Base-by-base conservation (phyloP, 164 flowering plant genomes). In the Taxillus chinensis region DNA sequence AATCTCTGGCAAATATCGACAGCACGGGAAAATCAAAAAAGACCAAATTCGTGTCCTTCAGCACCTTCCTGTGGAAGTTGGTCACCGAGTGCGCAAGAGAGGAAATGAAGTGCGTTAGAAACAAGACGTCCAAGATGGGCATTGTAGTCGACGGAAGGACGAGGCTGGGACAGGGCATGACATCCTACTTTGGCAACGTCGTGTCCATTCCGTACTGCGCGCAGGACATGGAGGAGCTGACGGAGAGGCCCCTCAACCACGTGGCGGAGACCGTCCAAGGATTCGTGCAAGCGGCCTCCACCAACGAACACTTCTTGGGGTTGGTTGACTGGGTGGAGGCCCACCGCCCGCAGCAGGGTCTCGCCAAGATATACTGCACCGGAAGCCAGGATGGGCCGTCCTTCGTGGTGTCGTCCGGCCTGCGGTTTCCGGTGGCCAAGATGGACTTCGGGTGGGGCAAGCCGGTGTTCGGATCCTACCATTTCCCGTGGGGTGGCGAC, bases 391-490 rank as follows among this genome's bases (percentile, higher is more conserved):
- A 79, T 0, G 87, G 77, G 14, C 76, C 76, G 42, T 82, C 85
- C 0, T 67, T 82, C 8, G 83, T 83, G 67, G 81, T 85, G 50
- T 85, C 91, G 2, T 83, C 87, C 4, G 86, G 86, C 16, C 77
- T 56, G 54, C 55, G 70, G 16, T 86, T 86, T 53, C 80, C 82
- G 11, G 80, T 64, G 5, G 40, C 45, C 4, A 68, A 74, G 61
- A 67, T 82, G 61, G 81, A 86, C 42, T 86, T 86, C 53, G 84
- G 89, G 54, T 84, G 86, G 86, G 92, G 92, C 0, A 10, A 6
- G 41, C 82, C 82, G n/a, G 59, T 40, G 0, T 70, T 83, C 39
- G 81, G 84, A 48, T 83, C 85, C 2, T 81, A 81, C 68, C 80
- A 82, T 70, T 82, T 80, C 42, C 83, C 82, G 0, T 77, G 84